Percentiles rank a stretch among this genome's conserved stretches.
Conservation (phyloP, 495 filamentous ascomycete genomes). For the Staphylotrichum longicolle region DNA sequence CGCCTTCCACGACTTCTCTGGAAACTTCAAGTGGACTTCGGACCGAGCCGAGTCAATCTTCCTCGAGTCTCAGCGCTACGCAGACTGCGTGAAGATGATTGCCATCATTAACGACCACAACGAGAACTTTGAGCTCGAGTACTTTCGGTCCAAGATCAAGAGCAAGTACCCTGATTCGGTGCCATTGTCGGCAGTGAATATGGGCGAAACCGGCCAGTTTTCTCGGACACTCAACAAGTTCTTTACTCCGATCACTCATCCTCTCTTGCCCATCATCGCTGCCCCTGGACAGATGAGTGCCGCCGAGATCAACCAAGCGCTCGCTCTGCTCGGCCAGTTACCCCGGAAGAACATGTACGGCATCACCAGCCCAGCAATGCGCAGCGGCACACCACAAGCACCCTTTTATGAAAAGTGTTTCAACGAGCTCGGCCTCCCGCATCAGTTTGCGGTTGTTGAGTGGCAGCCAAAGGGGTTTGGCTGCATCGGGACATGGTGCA, state of each 20-base stretch:
- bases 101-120: conserved; percentile 72
- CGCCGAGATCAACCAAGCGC: conserved; percentile 75
- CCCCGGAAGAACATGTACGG: conserved; percentile 77
- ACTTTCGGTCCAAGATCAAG: conserved; percentile 76
- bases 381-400: conserved; percentile 65
- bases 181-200: conserved; percentile 78
- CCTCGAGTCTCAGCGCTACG: conserved; percentile 65
- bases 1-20: conserved; percentile 82
- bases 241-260: conserved; percentile 84
- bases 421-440: conserved; percentile 81
- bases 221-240: conserved; percentile 77
- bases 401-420: conserved; percentile 87
- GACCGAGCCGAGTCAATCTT: conserved; percentile 66
- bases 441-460: conserved; percentile 74
- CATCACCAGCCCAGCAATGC: conserved; percentile 61
- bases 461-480: conserved; percentile 60
- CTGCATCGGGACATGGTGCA: conserved; percentile 59
- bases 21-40: conserved; percentile 77
- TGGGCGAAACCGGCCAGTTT: conserved; percentile 79
- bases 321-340: conserved; percentile 75
- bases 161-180: conserved; percentile 60
- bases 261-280: conserved; percentile 76
- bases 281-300: conserved; percentile 81
- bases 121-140: conserved; percentile 84
- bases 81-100: conserved; percentile 87